These are phyloP conservation scores for Penicillium crystallinum DNA, from an alignment of 495 filamentous ascomycete genomes.

Conservation along the genomic window DNA sequence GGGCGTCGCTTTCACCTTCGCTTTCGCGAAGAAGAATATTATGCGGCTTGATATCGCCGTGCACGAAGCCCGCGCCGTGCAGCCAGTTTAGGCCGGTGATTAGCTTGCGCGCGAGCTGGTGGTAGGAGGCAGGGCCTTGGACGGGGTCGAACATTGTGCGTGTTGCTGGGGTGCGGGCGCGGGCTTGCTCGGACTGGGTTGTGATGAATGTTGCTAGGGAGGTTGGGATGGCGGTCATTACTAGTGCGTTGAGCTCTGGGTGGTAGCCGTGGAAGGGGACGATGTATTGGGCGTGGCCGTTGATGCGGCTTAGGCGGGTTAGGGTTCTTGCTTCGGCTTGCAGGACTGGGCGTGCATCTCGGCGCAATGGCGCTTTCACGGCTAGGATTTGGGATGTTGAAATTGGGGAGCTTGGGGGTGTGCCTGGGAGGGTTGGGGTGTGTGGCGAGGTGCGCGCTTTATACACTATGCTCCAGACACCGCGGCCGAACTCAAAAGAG, in stretches of 20 bases:
- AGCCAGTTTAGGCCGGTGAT: conserved; percentile 50
- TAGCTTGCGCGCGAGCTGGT: conserved; percentile 42
- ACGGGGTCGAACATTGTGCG: conserved; percentile 50
- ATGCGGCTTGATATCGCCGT: conserved; percentile 43
- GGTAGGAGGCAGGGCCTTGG: conserved; percentile 38
- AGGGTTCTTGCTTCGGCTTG: conserved; percentile 48
- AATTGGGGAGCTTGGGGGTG: conserved; percentile 47
- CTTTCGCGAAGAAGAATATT: conserved; percentile 33
- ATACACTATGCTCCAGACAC: conserved; percentile 60
- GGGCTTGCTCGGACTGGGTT: conserved; percentile 28
- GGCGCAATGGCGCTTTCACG: conserved; percentile 49
- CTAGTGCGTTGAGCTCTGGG: conserved; percentile 40
- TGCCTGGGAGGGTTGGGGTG: conserved; percentile 11
- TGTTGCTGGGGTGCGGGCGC: conserved; percentile 29
- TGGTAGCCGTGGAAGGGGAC: conserved; percentile 56
- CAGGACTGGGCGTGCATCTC: conserved; percentile 46
- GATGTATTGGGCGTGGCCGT: conserved; percentile 34
- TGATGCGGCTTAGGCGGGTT: conserved; percentile 39
- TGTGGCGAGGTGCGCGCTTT: conserved; percentile 28
- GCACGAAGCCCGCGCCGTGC: conserved; percentile 41
- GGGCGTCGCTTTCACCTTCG: not conserved
- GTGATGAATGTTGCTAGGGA: conserved; percentile 48
- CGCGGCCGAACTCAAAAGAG: conserved; percentile 47
- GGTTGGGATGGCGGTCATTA: conserved; percentile 49
- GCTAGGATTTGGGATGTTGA: conserved; percentile 38